phyloP scores from a whole-genome alignment of 75 land plant genomes.

The Picea glauca region DNA sequence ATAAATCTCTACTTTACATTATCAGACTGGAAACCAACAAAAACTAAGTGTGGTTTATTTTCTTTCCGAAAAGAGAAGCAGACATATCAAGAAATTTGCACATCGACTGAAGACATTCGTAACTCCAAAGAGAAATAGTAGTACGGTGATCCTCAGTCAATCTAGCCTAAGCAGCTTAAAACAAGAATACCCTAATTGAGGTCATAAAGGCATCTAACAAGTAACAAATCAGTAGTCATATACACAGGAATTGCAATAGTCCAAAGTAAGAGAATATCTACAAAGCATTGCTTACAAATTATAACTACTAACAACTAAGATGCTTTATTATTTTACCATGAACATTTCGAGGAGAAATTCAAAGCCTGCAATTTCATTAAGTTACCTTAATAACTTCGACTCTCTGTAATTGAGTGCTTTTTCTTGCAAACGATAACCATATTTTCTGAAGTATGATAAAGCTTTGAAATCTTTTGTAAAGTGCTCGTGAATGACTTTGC shows the following conservation, averaged over 20 bases:
- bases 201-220: neutral
- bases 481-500: neutral
- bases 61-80: neutral
- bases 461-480: neutral
- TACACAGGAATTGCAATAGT: neutral
- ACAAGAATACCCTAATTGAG: slow-evolving; percentile 1
- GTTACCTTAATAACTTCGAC: neutral
- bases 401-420: neutral
- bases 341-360: too few species aligned
- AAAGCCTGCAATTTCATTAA: too few species aligned
- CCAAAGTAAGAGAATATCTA: neutral
- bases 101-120: neutral
- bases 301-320: too few species aligned
- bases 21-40: too few species aligned
- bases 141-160: neutral
- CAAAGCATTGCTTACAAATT: too few species aligned
- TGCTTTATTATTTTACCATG: too few species aligned
- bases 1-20: neutral
- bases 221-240: neutral
- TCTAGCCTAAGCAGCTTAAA: neutral
- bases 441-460: neutral
- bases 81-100: neutral
- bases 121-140: neutral
- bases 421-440: neutral
- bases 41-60: neutral